Conservation (phyloP, 1,284 basidiomycete species). For the Trametes polyzona region DNA sequence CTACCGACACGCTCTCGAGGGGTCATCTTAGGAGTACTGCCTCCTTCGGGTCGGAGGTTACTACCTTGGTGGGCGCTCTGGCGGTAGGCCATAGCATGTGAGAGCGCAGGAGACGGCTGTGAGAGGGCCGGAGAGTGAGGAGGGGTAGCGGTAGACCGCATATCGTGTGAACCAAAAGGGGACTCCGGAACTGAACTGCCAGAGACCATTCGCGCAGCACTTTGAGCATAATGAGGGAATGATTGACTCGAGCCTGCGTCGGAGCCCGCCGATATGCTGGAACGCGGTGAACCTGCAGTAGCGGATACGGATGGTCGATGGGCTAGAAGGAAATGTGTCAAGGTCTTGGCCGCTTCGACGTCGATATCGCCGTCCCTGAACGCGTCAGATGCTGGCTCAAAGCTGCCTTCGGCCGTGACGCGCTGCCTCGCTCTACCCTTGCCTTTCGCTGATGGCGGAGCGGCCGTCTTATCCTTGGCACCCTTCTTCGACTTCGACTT, state of each 20-base stretch:
- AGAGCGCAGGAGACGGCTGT: constrained; percentile 21
- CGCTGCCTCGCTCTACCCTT: constrained; percentile 41
- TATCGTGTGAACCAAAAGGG: constrained; percentile 30
- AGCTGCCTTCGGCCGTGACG: constrained; percentile 24
- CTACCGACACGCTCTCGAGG: constrained; percentile 29
- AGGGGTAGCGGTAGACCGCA: constrained; percentile 38
- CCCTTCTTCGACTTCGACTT: constrained; percentile 33
- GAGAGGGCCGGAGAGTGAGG: constrained; percentile 26
- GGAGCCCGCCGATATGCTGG: constrained; percentile 63
- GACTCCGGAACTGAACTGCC: constrained; percentile 38
- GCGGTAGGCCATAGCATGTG: constrained; percentile 20
- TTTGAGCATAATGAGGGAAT: constrained; percentile 64
- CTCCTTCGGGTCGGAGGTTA: constrained; percentile 26
- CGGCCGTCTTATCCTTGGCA: constrained; percentile 40
- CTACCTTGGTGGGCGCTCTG: constrained; percentile 28
- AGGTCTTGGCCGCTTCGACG: constrained; percentile 78
- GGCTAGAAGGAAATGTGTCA: constrained; percentile 66
- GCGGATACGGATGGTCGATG: constrained; percentile 62
- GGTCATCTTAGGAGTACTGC: constrained; percentile 34
- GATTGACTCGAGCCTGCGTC: constrained; percentile 56
- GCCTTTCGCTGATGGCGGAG: constrained; percentile 53
- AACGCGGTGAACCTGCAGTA: constrained; percentile 65
- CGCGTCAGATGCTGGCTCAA: constrained; percentile 19
- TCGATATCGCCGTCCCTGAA: constrained; percentile 61
- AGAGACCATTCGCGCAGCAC: constrained; percentile 53